Conservation (phyloP, 179 eudicot genomes). For the Nepenthes alata region DNA sequence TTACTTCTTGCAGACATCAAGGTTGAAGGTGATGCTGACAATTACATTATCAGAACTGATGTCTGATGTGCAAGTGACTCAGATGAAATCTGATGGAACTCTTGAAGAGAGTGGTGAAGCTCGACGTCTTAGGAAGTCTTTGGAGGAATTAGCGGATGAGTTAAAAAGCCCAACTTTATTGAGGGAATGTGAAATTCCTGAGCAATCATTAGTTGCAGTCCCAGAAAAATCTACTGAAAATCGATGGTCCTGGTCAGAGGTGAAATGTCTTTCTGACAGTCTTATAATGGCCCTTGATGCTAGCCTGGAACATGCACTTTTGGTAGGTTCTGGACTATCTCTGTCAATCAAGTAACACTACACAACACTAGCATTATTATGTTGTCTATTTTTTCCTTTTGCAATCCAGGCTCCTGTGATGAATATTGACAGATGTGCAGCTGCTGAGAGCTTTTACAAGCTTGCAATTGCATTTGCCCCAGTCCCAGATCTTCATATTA, state of each 20-base stretch:
- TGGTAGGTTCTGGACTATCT: conserved; percentile 32
- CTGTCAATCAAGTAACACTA: too few species aligned
- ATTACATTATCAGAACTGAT: conserved; percentile 94
- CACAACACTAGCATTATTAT: neutral
- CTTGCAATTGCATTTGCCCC: conserved; percentile 97
- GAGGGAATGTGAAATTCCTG: conserved; percentile 70
- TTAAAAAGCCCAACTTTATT: conserved; percentile 39
- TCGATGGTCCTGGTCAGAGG: conserved; percentile 89
- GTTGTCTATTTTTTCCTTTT: neutral
- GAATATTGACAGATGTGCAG: conserved; percentile 89
- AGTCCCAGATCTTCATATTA: conserved; percentile 98
- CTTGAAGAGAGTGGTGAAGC: conserved; percentile 99
- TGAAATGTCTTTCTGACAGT: conserved; percentile 61
- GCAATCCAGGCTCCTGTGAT: conserved; percentile 64
- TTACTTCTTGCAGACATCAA: conserved; percentile 63
- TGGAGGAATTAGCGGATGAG: conserved; percentile 96
- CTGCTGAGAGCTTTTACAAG: conserved; percentile 96
- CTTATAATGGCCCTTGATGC: conserved; percentile 89
- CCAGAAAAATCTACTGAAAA: conserved; percentile 47
- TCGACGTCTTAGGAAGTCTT: conserved; percentile 69
- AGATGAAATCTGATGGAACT: conserved; percentile 92
- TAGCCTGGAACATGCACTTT: conserved; percentile 87
- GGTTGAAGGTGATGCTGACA: conserved; percentile 88
- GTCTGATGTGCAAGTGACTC: conserved; percentile 97
- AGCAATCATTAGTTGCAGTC: conserved; percentile 43